Evolutionary conservation across 73 alveolate genomes (phyloP).

Genomic region (Halteria grandinella): DNA sequence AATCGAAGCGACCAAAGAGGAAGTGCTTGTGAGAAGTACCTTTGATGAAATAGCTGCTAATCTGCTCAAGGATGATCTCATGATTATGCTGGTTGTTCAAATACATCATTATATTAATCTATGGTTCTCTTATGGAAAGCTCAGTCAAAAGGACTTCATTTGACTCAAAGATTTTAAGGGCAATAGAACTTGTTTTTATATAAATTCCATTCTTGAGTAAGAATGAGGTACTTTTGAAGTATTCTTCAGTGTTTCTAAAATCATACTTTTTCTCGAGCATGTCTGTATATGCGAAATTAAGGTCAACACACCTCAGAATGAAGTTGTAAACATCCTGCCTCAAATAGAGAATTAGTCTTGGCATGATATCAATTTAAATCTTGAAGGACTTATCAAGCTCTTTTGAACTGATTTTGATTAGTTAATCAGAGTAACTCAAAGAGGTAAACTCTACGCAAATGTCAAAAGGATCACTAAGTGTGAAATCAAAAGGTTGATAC

Average conservation of each 20-base stretch:
- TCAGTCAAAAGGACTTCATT: constrained; percentile 9
- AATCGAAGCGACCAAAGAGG: constrained; percentile 1
- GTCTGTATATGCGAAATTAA: constrained; percentile 57
- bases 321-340: constrained; percentile 42
- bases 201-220: neutral
- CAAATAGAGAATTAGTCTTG: neutral
- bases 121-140: constrained; percentile 11
- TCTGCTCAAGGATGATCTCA: constrained; percentile 1
- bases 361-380: constrained; percentile 23
- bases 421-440: neutral
- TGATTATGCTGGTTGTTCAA: constrained; percentile 10
- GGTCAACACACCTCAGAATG: constrained; percentile 36
- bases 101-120: neutral
- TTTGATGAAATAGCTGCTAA: constrained; percentile 1
- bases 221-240: constrained; percentile 4
- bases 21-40: neutral
- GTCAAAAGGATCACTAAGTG: constrained; percentile 15
- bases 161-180: neutral
- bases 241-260: constrained; percentile 46
- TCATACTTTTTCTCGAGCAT: constrained; percentile 1
- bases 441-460: neutral
- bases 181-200: neutral
- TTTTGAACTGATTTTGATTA: constrained; percentile 2
- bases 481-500: neutral
- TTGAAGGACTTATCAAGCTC: constrained; percentile 47